Evolutionary conservation across 2,329 filamentous ascomycete species (phyloP).

Genomic region (Mycosphaerelloides madeirae): DNA sequence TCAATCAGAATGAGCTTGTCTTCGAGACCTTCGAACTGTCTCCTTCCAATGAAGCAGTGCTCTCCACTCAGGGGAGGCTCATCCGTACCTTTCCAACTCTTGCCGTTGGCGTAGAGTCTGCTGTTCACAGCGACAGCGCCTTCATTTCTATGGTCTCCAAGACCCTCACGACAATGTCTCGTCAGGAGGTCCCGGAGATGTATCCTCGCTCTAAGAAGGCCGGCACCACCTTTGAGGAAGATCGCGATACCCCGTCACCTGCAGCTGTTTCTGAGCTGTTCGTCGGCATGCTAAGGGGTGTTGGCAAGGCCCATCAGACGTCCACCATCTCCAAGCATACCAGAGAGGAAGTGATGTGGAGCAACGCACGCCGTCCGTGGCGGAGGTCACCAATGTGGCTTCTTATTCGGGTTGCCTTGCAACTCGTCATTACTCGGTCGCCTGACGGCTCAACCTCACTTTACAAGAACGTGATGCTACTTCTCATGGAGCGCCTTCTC

Average conservation of each 20-base stretch:
- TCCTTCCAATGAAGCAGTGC: constrained; percentile 48
- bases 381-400: constrained; percentile 60
- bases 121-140: constrained; percentile 29
- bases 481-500: constrained; percentile 51
- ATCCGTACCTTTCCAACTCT: constrained; percentile 57
- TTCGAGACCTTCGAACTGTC: constrained; percentile 62
- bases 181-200: constrained; percentile 15
- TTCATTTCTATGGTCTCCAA: constrained; percentile 13
- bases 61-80: constrained; percentile 50
- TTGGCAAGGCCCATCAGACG: constrained; percentile 41
- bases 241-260: constrained; percentile 56
- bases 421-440: constrained; percentile 45
- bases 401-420: constrained; percentile 54
- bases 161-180: constrained; percentile 21
- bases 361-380: constrained; percentile 51
- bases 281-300: constrained; percentile 55
- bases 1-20: constrained; percentile 32
- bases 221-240: constrained; percentile 46
- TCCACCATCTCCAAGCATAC: constrained; percentile 52
- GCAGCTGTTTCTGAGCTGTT: constrained; percentile 56
- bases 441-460: constrained; percentile 22
- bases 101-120: constrained; percentile 37
- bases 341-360: constrained; percentile 57
- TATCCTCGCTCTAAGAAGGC: constrained; percentile 44
- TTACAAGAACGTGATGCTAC: constrained; percentile 34